These are phyloP conservation scores for Westerdykella sp. DNA, from an alignment of 2,329 filamentous ascomycete species.

Conservation along the genomic window DNA sequence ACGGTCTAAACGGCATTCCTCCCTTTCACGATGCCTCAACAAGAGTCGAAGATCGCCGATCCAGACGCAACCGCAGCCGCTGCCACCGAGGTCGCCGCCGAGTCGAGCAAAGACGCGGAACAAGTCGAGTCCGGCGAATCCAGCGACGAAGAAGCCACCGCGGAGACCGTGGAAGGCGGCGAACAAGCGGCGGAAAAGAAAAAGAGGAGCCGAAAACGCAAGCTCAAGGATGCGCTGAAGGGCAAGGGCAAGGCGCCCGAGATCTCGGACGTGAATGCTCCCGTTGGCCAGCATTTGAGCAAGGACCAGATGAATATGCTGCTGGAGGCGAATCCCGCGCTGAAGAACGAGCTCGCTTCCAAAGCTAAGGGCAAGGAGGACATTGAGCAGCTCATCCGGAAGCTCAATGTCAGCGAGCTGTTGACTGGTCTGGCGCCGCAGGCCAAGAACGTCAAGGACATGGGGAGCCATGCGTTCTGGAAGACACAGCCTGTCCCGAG, in stretches of 20 bases:
- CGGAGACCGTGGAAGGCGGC: constrained; percentile 30
- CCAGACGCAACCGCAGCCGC: constrained; percentile 46
- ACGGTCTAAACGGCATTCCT: neutral
- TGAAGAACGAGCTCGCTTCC: constrained; percentile 33
- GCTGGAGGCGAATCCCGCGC: constrained; percentile 34
- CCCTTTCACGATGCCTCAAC: constrained; percentile 26
- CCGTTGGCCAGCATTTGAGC: constrained; percentile 28
- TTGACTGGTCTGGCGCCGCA: constrained; percentile 69
- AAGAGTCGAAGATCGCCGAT: constrained; percentile 60
- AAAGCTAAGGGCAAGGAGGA: constrained; percentile 24
- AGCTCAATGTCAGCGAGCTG: constrained; percentile 62
- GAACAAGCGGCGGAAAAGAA: constrained; percentile 50
- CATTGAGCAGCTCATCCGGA: constrained; percentile 49
- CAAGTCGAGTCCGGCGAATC: constrained; percentile 25
- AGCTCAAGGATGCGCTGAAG: constrained; percentile 45
- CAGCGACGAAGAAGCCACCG: constrained; percentile 31
- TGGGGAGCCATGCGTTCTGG: constrained; percentile 98
- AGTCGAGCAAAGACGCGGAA: constrained; percentile 22
- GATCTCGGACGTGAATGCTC: constrained; percentile 19
- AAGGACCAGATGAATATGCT: constrained; percentile 35
- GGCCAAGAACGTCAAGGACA: constrained; percentile 89
- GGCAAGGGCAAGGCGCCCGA: constrained; percentile 29
- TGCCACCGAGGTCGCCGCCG: constrained; percentile 37
- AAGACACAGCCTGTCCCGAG: constrained; percentile 90
- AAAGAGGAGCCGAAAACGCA: constrained; percentile 60